Evolutionary conservation across 768 basidiomycete genomes (phyloP).

Genomic region (Asterophora lycoperdoides): DNA sequence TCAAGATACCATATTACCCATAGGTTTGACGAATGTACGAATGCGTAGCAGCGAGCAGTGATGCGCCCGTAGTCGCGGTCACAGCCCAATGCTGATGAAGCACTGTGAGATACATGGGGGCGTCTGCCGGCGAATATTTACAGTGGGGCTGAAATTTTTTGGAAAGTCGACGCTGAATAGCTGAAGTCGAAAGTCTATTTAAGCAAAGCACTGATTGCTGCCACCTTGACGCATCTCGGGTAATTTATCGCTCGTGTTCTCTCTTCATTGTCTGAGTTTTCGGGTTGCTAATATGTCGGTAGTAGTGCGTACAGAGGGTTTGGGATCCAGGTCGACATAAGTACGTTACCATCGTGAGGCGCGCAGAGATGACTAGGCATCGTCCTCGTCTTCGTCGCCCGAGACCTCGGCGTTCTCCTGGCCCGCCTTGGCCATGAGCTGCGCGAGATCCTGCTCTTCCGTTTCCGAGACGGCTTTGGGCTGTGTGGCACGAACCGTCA

Average conservation of each 20-base stretch:
- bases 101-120: too few relatives aligned
- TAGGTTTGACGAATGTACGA: too few relatives aligned
- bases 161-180: too few relatives aligned
- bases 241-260: not conserved
- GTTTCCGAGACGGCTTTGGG: slow-evolving; percentile 98
- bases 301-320: not conserved
- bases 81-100: too few relatives aligned
- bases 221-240: too few relatives aligned
- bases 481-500: slow-evolving; percentile 34
- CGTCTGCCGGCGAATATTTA: too few relatives aligned
- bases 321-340: not conserved
- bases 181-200: too few relatives aligned
- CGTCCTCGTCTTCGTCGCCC: slow-evolving; percentile 88
- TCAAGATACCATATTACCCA: too few relatives aligned
- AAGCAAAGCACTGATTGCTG: too few relatives aligned
- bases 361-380: slow-evolving; percentile 14
- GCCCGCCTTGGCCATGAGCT: slow-evolving; percentile 93
- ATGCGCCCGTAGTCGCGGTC: too few relatives aligned
- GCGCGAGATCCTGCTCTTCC: slow-evolving; percentile 95
- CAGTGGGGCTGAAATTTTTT: too few relatives aligned
- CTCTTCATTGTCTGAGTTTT: not conserved
- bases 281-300: not conserved
- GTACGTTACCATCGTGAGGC: not conserved
- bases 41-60: too few relatives aligned
- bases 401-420: slow-evolving; percentile 95